Evolutionary conservation across 352 stramenopile genomes (phyloP).

Genomic region (Detonula confervacea): DNA sequence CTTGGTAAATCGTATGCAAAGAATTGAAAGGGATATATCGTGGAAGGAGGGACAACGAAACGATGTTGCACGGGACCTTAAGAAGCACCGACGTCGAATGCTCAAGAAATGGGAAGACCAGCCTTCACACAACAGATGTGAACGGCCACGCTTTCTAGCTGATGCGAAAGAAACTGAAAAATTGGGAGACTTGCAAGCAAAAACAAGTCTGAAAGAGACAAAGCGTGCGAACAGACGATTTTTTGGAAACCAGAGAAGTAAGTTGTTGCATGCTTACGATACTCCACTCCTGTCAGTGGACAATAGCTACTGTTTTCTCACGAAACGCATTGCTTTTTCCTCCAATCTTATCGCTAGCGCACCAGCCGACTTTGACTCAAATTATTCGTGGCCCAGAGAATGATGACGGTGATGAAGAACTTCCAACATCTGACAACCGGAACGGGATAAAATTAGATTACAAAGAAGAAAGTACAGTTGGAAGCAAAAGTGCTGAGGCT

Average conservation of each 20-base stretch:
- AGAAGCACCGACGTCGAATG: conserved; percentile 68
- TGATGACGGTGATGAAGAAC: conserved; percentile 18
- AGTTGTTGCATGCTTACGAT: too few species aligned
- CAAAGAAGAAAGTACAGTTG: conserved; percentile 17
- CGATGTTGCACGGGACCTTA: conserved; percentile 59
- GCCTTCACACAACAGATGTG: conserved; percentile 5
- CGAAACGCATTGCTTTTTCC: conserved; percentile 7
- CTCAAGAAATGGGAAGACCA: conserved; percentile 50
- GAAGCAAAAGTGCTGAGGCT: conserved; percentile 5
- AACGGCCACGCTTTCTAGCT: conserved; percentile 52
- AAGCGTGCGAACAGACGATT: not conserved
- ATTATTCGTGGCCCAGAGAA: conserved; percentile 40
- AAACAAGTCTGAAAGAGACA: conserved; percentile 25
- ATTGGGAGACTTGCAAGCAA: not conserved
- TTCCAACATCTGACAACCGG: conserved; percentile 1
- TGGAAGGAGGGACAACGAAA: conserved; percentile 30
- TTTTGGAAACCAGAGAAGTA: conserved; percentile 45
- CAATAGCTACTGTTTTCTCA: conserved; percentile 2
- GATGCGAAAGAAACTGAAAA: conserved; percentile 50
- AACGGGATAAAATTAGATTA: not conserved
- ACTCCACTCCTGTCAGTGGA: too few species aligned
- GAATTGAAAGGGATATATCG: conserved; percentile 37
- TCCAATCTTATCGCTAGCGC: conserved; percentile 18
- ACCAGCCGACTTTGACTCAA: conserved; percentile 67
- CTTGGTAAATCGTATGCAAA: conserved; percentile 37